Base-by-base conservation (phyloP, 2,329 filamentous ascomycete species). In the Monilinia fructicola region DNA sequence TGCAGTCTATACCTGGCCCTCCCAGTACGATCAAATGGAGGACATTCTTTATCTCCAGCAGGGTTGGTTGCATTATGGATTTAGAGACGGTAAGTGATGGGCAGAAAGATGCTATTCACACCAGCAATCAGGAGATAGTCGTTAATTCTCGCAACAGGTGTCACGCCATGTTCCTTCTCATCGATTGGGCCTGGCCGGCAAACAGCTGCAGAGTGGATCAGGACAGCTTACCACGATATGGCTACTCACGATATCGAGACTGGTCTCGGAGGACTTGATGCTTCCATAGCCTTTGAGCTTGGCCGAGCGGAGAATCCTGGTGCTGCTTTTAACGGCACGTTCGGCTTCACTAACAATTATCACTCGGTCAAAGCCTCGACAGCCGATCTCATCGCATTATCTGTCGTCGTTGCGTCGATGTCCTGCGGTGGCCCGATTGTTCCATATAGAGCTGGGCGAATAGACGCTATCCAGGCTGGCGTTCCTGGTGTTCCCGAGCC, bases 161-260 rank as follows among this genome's bases (percentile, higher is more conserved):
- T 61, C 4, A 61, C 44, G 7, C 58, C 58, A 18, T 61, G 58
- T n/a, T 2, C 2, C 16, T 61, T 61, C n/a, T 61, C 58, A 40
- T 14, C 44, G 16, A 1, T 0, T 2, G 58, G 44, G 7, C 9
- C 12, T 21, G 31, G 46, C 4, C 58, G 44, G 14, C 44, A 69
- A 50, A 69, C 69, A 5, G 68, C 73, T 18, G 85, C 85, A 6
- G 84, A 87, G 74, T 88, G 85, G 85, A 76, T 88, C 46, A 80
- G 85, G 42, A 81, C 82, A 7, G 85, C 81, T 28, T 88, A 88
- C 69, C 86, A 87, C 74, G 86, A 88, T 73, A 84, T 86, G 79
- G 79, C 84, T 5, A 85, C 85, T 2, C 81, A 78, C 35, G 85
- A 84, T 71, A 74, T 71, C 7, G 56, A 64, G 2, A 64, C 50